Evolutionary conservation across 2,329 filamentous ascomycete species (phyloP).

Genomic region (Diaporthe citrichinensis): DNA sequence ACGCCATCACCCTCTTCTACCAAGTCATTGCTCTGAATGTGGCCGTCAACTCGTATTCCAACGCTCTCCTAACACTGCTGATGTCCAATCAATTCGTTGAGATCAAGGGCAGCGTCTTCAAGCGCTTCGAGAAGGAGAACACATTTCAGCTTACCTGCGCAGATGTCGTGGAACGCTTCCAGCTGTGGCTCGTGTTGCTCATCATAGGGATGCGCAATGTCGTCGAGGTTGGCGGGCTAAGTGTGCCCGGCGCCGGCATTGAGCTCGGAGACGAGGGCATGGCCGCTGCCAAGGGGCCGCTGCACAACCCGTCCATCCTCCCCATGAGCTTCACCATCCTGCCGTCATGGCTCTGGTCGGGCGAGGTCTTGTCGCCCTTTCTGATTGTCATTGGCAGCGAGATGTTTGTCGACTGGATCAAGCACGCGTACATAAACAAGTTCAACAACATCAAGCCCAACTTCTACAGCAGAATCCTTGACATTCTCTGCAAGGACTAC

Average conservation of each 20-base stretch:
- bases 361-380: slow-evolving; percentile 93
- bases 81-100: slow-evolving; percentile 99
- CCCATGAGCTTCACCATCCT: slow-evolving; percentile 93
- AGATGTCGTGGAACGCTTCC: slow-evolving; percentile 96
- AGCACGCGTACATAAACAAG: slow-evolving; percentile 97
- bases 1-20: slow-evolving; percentile 92
- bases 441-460: slow-evolving; percentile 97
- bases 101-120: slow-evolving; percentile 98
- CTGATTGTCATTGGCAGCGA: slow-evolving; percentile 95
- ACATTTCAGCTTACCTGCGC: slow-evolving; percentile 96
- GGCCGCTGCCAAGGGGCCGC: slow-evolving; percentile 69
- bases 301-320: slow-evolving; percentile 81
- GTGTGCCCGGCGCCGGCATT: slow-evolving; percentile 68
- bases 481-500: slow-evolving; percentile 97
- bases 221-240: slow-evolving; percentile 92
- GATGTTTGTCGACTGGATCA: slow-evolving; percentile 96
- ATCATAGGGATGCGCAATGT: slow-evolving; percentile 98
- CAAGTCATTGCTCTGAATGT: slow-evolving; percentile 98
- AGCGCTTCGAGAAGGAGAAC: slow-evolving; percentile 98
- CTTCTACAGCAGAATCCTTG: slow-evolving; percentile 90
- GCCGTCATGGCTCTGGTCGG: slow-evolving; percentile 81
- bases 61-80: slow-evolving; percentile 90
- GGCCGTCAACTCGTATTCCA: slow-evolving; percentile 98
- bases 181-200: slow-evolving; percentile 96
- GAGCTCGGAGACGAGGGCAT: slow-evolving; percentile 61